These are phyloP conservation scores for Pichia sp. DNA, from an alignment of 1,139 yeast genomes.

Conservation along the genomic window DNA sequence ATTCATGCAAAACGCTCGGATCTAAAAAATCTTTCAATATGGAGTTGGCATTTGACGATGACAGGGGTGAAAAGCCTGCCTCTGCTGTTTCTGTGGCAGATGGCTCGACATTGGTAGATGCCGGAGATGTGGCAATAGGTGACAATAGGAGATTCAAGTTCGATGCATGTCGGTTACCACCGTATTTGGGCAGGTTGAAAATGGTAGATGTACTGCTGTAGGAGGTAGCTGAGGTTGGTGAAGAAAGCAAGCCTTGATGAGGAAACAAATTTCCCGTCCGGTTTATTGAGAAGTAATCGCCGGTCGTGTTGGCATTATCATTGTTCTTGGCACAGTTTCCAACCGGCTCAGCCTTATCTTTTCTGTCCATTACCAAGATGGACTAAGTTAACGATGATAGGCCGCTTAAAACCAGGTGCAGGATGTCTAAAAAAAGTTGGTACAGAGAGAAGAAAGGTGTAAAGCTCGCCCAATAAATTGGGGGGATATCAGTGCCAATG, in stretches of 20 bases:
- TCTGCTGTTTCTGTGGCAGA: neutral
- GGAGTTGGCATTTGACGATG: neutral
- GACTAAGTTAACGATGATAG: too few species aligned
- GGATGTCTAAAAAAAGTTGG: neutral
- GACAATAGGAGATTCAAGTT: constrained; percentile 8
- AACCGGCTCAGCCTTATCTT: neutral
- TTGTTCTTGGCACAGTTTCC: neutral
- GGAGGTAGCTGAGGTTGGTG: neutral
- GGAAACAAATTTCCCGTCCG: neutral
- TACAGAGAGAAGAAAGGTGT: neutral
- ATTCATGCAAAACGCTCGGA: constrained; percentile 11
- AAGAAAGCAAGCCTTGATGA: neutral
- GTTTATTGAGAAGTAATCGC: neutral
- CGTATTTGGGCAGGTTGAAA: neutral
- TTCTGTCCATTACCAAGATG: neutral
- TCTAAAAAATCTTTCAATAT: neutral
- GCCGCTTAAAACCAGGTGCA: too few species aligned
- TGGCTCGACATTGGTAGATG: neutral
- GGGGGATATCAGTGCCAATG: neutral
- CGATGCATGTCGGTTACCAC: neutral
- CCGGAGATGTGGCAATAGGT: constrained; percentile 10
- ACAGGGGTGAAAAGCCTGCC: neutral
- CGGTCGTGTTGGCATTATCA: neutral
- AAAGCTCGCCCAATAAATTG: neutral
- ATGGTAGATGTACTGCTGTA: neutral